Conservation (phyloP, 306 rosid species). For the Medicago arabica region DNA sequence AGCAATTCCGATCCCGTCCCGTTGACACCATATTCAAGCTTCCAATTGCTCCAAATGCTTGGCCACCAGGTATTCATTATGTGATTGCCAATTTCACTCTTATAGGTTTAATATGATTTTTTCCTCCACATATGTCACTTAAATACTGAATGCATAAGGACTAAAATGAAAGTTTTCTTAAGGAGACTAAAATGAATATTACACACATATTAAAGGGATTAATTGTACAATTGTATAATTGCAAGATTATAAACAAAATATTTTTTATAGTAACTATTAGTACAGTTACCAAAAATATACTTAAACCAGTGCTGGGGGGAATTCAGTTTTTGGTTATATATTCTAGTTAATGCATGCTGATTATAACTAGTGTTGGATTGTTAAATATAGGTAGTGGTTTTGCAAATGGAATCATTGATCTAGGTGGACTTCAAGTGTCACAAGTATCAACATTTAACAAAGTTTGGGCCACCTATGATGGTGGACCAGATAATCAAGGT, state of each 20-base stretch:
- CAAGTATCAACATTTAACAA: conserved; percentile 66
- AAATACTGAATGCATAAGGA: too few relatives aligned
- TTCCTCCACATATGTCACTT: background rate
- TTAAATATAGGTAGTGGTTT: conserved; percentile 54
- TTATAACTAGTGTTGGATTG: background rate
- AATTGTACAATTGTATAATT: too few relatives aligned
- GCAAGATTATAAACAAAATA: too few relatives aligned
- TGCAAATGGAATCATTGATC: conserved; percentile 63
- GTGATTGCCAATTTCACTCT: background rate
- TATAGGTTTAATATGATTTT: background rate
- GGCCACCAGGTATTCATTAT: conserved; percentile 52
- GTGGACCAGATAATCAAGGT: conserved; percentile 72
- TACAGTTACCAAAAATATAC: background rate
- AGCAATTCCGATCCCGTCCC: conserved; percentile 40
- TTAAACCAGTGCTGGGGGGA: too few relatives aligned
- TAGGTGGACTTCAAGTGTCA: conserved; percentile 69
- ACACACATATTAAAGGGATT: too few relatives aligned
- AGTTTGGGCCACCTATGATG: conserved; percentile 64
- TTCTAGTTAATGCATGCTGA: background rate
- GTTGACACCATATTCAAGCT: conserved; percentile 63
- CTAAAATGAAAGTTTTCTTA: too few relatives aligned
- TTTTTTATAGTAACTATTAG: background rate
- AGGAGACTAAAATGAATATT: too few relatives aligned
- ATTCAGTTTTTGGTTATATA: background rate
- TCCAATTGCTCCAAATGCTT: conserved; percentile 54